Percentiles rank a stretch among this genome's conserved stretches.
Conservation (phyloP, 768 basidiomycete genomes). For the Trametes cingulata region DNA sequence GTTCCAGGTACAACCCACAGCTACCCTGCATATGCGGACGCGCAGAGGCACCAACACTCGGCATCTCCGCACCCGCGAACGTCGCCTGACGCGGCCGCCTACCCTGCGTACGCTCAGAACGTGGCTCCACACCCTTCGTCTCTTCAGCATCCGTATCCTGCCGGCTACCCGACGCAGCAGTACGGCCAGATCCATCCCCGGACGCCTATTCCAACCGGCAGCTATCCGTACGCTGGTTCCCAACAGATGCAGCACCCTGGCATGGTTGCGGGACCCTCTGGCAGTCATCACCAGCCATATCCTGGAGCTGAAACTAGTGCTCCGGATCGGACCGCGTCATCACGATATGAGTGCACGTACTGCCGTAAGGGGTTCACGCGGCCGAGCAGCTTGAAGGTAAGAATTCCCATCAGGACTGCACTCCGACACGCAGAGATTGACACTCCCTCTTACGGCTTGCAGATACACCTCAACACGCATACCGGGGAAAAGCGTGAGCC, state of each 20-base stretch:
- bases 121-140: slow-evolving; percentile 14
- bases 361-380: slow-evolving; percentile 83
- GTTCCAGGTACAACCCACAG: slow-evolving; percentile 18
- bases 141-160: slow-evolving; percentile 13
- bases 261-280: slow-evolving; percentile 26
- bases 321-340: slow-evolving; percentile 33
- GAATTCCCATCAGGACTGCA: slow-evolving; percentile 5
- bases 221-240: slow-evolving; percentile 32
- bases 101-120: slow-evolving; percentile 16
- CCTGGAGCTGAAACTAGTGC: slow-evolving; percentile 15
- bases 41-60: slow-evolving; percentile 10
- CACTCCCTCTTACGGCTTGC: slow-evolving; percentile 1
- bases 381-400: slow-evolving; percentile 79
- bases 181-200: slow-evolving; percentile 15
- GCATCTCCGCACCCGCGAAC: slow-evolving; percentile 20
- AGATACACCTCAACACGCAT: slow-evolving; percentile 86
- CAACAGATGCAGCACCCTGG: slow-evolving; percentile 51
- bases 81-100: slow-evolving; percentile 19
- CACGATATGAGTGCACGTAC: slow-evolving; percentile 75
- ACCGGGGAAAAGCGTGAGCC: slow-evolving; percentile 82
- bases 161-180: slow-evolving; percentile 7
- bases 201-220: slow-evolving; percentile 25
- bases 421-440: not conserved
- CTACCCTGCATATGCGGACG: slow-evolving; percentile 12
- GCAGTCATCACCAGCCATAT: slow-evolving; percentile 14